phyloP scores from a whole-genome alignment of 176 grass and related monocot species.

The Saccharum spontaneum region DNA sequence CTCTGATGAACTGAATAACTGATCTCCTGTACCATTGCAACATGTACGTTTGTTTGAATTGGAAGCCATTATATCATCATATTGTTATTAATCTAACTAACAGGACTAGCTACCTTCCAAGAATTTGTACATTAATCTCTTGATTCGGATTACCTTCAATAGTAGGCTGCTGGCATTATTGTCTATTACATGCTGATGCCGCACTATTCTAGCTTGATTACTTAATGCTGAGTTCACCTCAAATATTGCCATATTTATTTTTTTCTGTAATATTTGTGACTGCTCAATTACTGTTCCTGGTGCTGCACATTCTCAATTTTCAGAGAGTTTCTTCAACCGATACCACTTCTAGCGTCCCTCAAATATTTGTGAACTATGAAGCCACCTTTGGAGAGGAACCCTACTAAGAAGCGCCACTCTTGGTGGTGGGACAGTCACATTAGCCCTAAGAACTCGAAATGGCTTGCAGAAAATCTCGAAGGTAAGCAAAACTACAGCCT shows the following conservation, averaged over 20 bases:
- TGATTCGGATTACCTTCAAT: not conserved
- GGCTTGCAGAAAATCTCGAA: constrained; percentile 80
- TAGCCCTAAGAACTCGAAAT: constrained; percentile 81
- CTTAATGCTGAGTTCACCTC: not conserved
- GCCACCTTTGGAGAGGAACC: constrained; percentile 57
- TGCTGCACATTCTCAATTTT: not conserved
- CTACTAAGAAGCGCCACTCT: constrained; percentile 60
- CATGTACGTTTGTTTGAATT: not conserved
- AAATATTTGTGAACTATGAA: constrained; percentile 44
- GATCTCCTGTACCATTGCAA: not conserved
- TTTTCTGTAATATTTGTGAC: not conserved
- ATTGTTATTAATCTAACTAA: not conserved
- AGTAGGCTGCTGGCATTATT: not conserved
- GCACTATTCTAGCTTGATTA: not conserved
- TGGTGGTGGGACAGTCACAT: constrained; percentile 88
- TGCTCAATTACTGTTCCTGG: not conserved
- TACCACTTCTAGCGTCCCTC: not conserved
- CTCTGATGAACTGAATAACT: not conserved
- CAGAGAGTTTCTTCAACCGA: constrained; percentile 12
- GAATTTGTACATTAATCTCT: not conserved
- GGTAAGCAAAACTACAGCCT: constrained; percentile 30
- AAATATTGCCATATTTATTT: not conserved
- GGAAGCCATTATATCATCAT: not conserved
- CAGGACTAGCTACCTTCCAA: constrained; percentile 8
- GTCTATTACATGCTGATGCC: constrained; percentile 6